Conservation (phyloP, 805 yeast genomes). For the Candida alai region DNA sequence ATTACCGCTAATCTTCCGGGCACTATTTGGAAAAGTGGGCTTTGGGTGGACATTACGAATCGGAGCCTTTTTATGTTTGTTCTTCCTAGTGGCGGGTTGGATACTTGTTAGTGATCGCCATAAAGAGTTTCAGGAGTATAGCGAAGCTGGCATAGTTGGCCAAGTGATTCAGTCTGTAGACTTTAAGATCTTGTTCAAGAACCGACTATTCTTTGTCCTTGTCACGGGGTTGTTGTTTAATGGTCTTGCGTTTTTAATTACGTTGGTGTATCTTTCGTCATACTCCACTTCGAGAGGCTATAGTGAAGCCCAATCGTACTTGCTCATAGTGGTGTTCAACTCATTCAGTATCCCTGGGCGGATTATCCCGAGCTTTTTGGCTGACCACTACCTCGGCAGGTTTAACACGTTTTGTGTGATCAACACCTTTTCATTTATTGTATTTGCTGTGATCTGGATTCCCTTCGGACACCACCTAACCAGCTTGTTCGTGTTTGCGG, state of each 20-base stretch:
- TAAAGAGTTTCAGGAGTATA: slow-evolving; percentile 10
- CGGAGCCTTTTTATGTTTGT: slow-evolving; percentile 20
- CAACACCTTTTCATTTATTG: slow-evolving; percentile 14
- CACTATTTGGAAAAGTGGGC: slow-evolving; percentile 24
- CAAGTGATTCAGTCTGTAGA: slow-evolving; percentile 21
- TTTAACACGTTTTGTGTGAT: slow-evolving; percentile 21
- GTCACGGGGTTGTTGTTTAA: slow-evolving; percentile 25
- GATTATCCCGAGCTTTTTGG: slow-evolving; percentile 21
- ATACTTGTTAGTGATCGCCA: slow-evolving; percentile 19
- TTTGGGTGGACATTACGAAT: slow-evolving; percentile 29
- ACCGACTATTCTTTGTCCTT: slow-evolving; percentile 17
- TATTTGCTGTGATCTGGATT: slow-evolving; percentile 22
- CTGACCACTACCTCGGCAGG: slow-evolving; percentile 22
- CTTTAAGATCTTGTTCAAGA: slow-evolving; percentile 20
- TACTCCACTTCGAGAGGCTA: slow-evolving; percentile 24
- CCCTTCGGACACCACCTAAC: slow-evolving; percentile 20
- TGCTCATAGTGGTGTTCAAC: slow-evolving; percentile 21
- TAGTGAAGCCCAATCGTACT: slow-evolving; percentile 15
- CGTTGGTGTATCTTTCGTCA: slow-evolving; percentile 21
- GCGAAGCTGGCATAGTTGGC: slow-evolving; percentile 8
- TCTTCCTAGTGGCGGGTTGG: slow-evolving; percentile 13
- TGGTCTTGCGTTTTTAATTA: slow-evolving; percentile 26
- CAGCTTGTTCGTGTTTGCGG: slow-evolving; percentile 23
- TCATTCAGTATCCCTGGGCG: slow-evolving; percentile 25
- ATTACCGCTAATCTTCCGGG: slow-evolving; percentile 24